Base-by-base conservation (phyloP, 2,329 filamentous ascomycete species). In the Hypoxylon sp. region DNA sequence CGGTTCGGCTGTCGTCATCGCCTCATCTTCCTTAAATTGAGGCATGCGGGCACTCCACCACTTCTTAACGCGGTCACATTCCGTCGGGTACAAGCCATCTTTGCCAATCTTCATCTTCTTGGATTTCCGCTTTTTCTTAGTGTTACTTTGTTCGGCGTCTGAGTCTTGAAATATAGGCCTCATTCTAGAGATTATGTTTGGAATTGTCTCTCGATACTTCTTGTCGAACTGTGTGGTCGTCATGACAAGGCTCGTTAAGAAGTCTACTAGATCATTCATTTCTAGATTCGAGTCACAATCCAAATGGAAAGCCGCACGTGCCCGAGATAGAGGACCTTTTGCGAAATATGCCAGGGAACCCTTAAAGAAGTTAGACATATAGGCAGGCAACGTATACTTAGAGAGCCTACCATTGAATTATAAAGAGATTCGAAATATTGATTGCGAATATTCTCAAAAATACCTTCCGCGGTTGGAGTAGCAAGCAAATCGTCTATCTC, bases 311-410 rank as follows among this genome's bases (percentile, higher is more conserved):
- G 90, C 87, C 51, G 90, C 91, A 66, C 92, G 87, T 50, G 92
- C 90, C 73, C 92, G 87, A 48, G 92, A 93, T 19, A 96, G 82
- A 1, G 93, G 92, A 0, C 92, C 93, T 81, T 96, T 96, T 19
- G 91, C 91, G 79, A 95, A 94, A 79, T 94, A 96, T 64, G 92
- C 92, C 63, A 95, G 81, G 3, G 92, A 93, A 35, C 91, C 92
- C 86, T 92, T 80, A 8, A 78, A 81, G 10, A 82, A 73, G 76
- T 87, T 85, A 69, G 85, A 59, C 10, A 53, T 37, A 2, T 24
- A 42, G 48, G 19, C 11, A 19, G 3, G 6, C 46, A 1, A 42
- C 9, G 13, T 35, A 22, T 31, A 51, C 17, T 19, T 17, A 14
- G 64, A 80, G 81, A 35, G 73, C 83, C 13, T 78, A 88, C 88